Conservation (phyloP, 495 filamentous ascomycete genomes). For the Trichoderma gamsii region DNA sequence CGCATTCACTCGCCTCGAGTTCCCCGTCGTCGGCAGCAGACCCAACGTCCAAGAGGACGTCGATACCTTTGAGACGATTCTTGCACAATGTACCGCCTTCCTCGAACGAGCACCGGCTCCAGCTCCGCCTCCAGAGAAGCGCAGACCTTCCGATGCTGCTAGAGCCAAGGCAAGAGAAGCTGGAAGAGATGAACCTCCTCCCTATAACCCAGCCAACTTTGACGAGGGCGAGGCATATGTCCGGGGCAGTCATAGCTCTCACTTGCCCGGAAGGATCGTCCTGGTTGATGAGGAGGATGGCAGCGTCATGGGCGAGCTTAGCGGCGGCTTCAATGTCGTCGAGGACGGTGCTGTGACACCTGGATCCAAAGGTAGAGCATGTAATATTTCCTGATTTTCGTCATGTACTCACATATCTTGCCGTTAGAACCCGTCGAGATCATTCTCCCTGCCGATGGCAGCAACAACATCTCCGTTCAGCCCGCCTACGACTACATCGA, state of each 20-base stretch:
- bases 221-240: constrained; percentile 74
- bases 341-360: constrained; percentile 66
- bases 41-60: constrained; percentile 81
- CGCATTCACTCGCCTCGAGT: constrained; percentile 86
- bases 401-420: constrained; percentile 16
- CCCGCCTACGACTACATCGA: constrained; percentile 76
- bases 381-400: not conserved
- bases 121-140: constrained; percentile 43
- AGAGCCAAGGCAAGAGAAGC: constrained; percentile 18
- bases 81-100: constrained; percentile 93
- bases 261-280: constrained; percentile 70
- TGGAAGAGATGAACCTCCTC: constrained; percentile 39
- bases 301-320: constrained; percentile 85
- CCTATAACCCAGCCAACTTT: constrained; percentile 78
- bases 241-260: constrained; percentile 43
- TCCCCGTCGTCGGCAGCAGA: constrained; percentile 63
- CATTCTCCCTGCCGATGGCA: constrained; percentile 66
- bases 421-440: constrained; percentile 84
- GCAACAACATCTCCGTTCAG: constrained; percentile 63
- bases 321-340: constrained; percentile 72
- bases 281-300: constrained; percentile 93
- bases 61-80: constrained; percentile 93
- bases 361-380: constrained; percentile 73
- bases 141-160: constrained; percentile 23
- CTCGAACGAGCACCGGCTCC: constrained; percentile 56